Evolutionary conservation across 2,329 filamentous ascomycete genomes (phyloP).

Genomic region (Phialemonium atrogriseum): DNA sequence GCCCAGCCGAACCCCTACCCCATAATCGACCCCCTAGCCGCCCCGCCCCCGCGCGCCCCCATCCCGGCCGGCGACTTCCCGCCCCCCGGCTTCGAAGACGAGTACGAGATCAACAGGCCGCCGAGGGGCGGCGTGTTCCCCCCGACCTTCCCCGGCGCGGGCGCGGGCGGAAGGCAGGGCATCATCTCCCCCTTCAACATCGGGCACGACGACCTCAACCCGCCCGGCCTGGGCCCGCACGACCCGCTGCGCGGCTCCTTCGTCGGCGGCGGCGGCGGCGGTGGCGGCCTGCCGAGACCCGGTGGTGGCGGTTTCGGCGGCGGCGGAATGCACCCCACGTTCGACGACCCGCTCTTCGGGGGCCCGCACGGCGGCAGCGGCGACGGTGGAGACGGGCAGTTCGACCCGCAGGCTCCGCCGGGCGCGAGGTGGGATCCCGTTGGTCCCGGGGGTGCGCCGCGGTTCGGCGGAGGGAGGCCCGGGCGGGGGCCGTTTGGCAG

Average conservation of each 20-base stretch:
- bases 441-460: conserved; percentile 53
- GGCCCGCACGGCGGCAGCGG: conserved; percentile 40
- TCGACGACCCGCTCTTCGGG: conserved; percentile 81
- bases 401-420: conserved; percentile 69
- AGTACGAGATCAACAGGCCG: conserved; percentile 71
- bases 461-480: conserved; percentile 34
- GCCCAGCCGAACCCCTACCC: conserved; percentile 54
- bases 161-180: conserved; percentile 15
- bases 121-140: conserved; percentile 42
- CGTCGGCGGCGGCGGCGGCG: conserved; percentile 54
- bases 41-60: conserved; percentile 51
- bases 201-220: conserved; percentile 82
- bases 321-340: conserved; percentile 91
- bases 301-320: conserved; percentile 54
- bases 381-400: conserved; percentile 36
- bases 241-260: conserved; percentile 69
- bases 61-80: conserved; percentile 66
- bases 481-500: conserved; percentile 22
- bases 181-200: conserved; percentile 57
- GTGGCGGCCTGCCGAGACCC: conserved; percentile 48
- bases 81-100: conserved; percentile 88
- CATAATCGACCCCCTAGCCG: conserved; percentile 57
- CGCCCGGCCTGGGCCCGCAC: conserved; percentile 73
- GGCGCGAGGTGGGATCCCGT: conserved; percentile 89
- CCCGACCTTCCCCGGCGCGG: conserved; percentile 20